A percentile compares a stretch with the other conserved stretches of the same genome.
These are phyloP conservation scores for Pseudocercospora musae DNA, from an alignment of 2,329 filamentous ascomycete genomes.

Conservation along the genomic window DNA sequence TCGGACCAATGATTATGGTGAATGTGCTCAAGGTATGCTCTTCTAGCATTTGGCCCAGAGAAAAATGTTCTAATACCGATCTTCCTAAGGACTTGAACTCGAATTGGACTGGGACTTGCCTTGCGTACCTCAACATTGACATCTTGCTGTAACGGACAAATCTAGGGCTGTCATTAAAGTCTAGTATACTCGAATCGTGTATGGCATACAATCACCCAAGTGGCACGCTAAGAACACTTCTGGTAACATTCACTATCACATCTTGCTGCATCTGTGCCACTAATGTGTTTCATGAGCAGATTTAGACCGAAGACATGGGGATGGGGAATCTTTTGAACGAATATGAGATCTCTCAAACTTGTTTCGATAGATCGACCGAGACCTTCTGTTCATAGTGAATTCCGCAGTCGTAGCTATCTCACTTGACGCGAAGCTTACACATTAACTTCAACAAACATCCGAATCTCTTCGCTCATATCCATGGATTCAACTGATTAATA, in stretches of 20 bases:
- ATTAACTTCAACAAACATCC: too few species aligned
- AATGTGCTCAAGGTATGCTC: not conserved
- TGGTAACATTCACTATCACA: not conserved
- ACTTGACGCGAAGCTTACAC: too few species aligned
- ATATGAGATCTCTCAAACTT: too few species aligned
- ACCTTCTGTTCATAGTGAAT: too few species aligned
- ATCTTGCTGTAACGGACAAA: not conserved
- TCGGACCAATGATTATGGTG: not conserved
- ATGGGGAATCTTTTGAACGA: too few species aligned
- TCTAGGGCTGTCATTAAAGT: not conserved
- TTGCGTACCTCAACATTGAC: not conserved
- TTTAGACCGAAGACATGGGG: not conserved
- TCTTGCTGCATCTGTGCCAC: not conserved
- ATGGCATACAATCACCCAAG: not conserved
- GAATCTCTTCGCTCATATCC: too few species aligned
- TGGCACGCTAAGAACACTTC: not conserved
- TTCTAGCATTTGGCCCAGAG: not conserved
- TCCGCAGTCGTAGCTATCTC: too few species aligned
- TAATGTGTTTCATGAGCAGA: too few species aligned
- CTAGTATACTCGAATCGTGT: not conserved
- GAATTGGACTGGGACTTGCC: not conserved
- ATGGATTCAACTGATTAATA: too few species aligned
- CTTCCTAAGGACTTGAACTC: not conserved
- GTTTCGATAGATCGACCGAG: too few species aligned
- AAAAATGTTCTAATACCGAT: not conserved